Evolutionary conservation across 768 basidiomycete species (phyloP).

Genomic region (Suillus clintonianus): DNA sequence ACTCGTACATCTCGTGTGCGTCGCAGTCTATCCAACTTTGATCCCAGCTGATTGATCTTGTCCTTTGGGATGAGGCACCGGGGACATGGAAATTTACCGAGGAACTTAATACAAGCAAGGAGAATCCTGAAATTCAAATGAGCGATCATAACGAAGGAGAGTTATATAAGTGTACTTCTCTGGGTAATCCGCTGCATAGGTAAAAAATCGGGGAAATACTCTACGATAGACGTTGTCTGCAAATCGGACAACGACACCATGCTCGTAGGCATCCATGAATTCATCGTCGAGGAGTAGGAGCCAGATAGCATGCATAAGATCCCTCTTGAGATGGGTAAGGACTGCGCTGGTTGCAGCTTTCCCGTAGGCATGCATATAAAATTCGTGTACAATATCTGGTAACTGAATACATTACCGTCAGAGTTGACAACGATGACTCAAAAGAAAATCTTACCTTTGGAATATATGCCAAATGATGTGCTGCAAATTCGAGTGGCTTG

Average conservation of each 20-base stretch:
- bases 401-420: constrained; percentile 10
- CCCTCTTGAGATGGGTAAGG: constrained; percentile 17
- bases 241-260: constrained; percentile 22
- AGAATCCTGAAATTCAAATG: constrained; percentile 15
- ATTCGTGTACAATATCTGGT: constrained; percentile 14
- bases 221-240: constrained; percentile 14
- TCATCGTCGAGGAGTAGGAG: constrained; percentile 21
- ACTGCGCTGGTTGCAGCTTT: not conserved
- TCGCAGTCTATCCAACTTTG: constrained; percentile 5
- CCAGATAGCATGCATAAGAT: constrained; percentile 28
- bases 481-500: constrained; percentile 12
- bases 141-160: constrained; percentile 12
- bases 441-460: constrained; percentile 8
- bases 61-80: constrained; percentile 15
- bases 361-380: not conserved
- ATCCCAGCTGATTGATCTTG: constrained; percentile 16
- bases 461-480: constrained; percentile 24
- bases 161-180: constrained; percentile 29
- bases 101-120: constrained; percentile 19
- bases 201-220: constrained; percentile 23
- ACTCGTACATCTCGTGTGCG: not conserved
- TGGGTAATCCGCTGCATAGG: constrained; percentile 31
- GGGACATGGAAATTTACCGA: constrained; percentile 23
- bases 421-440: not conserved
- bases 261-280: constrained; percentile 22